Evolutionary conservation across 768 basidiomycete genomes (phyloP).

Genomic region (Suillus fuscotomentosus): DNA sequence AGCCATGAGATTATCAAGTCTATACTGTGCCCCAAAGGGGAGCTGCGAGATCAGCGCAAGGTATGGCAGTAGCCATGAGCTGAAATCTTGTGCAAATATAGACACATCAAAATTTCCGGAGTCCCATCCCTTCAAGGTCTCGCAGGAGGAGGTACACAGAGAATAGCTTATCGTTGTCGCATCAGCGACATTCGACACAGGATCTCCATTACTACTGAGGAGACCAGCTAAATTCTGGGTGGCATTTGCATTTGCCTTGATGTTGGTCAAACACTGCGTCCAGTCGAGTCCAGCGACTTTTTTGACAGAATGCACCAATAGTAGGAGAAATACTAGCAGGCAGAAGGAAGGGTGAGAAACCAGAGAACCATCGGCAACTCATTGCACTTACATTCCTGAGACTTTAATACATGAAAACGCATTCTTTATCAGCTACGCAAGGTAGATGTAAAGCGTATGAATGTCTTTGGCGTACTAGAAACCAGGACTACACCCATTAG

Average conservation of each 20-base stretch:
- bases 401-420: background rate
- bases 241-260: conserved; percentile 9
- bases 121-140: background rate
- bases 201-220: conserved; percentile 2
- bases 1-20: conserved; percentile 41
- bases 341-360: background rate
- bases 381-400: background rate
- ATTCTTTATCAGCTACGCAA: background rate
- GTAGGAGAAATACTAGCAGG: background rate
- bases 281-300: conserved; percentile 4
- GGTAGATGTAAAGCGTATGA: background rate
- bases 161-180: conserved; percentile 10
- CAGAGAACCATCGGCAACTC: background rate
- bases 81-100: conserved; percentile 33
- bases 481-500: background rate
- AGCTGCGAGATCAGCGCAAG: conserved; percentile 48
- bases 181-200: conserved; percentile 4
- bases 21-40: conserved; percentile 42
- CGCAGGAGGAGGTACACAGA: conserved; percentile 13
- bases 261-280: conserved; percentile 12
- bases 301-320: background rate
- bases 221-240: conserved; percentile 1
- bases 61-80: conserved; percentile 48
- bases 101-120: conserved; percentile 13
- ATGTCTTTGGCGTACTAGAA: background rate